phyloP scores from a whole-genome alignment of 208 protist genomes.

The Leishmania gerbilli region DNA sequence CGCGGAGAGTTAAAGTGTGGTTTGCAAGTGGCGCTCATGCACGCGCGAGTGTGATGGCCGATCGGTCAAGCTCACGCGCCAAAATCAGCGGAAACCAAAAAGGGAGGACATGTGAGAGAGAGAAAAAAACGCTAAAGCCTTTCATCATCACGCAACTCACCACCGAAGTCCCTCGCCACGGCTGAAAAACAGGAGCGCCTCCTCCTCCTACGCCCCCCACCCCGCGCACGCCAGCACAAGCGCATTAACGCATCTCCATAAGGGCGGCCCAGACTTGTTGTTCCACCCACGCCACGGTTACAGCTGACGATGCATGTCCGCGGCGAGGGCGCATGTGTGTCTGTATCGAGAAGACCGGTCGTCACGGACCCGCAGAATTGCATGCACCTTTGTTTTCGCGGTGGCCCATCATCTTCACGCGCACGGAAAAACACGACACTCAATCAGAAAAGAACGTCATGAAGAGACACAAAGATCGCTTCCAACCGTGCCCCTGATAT shows the following conservation, averaged over 20 bases:
- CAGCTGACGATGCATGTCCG: neutral
- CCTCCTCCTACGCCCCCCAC: neutral
- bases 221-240: neutral
- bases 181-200: neutral
- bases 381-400: neutral
- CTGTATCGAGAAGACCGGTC: neutral
- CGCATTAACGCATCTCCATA: neutral
- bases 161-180: neutral
- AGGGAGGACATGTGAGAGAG: neutral
- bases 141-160: neutral
- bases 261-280: neutral
- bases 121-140: neutral
- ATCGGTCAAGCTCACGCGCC: neutral
- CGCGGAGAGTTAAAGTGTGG: neutral
- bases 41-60: neutral
- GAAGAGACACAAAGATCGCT: neutral
- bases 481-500: neutral
- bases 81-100: neutral
- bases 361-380: neutral
- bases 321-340: neutral
- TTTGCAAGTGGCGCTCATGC: neutral
- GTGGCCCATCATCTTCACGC: neutral
- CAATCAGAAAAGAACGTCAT: neutral
- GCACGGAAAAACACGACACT: neutral
- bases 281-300: neutral